Evolutionary conservation across 2,329 filamentous ascomycete genomes (phyloP).

Genomic region (Exserohilum turcica): DNA sequence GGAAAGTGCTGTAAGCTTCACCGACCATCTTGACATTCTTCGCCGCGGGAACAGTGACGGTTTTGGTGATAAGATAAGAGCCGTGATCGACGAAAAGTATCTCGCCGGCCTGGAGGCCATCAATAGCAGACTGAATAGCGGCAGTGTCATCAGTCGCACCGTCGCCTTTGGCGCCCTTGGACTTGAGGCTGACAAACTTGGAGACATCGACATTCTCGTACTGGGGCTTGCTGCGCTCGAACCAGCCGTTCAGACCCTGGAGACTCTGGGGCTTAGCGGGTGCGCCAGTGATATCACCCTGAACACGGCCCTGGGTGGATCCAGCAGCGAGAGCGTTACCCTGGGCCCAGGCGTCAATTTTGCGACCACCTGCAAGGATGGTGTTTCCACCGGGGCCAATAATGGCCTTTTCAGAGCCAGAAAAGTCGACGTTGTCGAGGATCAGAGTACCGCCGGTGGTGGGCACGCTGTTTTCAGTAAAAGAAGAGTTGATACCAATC

Average conservation of each 20-base stretch:
- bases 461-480: conserved; percentile 68
- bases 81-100: conserved; percentile 70
- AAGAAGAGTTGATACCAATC: conserved; percentile 78
- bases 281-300: conserved; percentile 56
- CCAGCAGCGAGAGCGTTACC: conserved; percentile 71
- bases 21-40: conserved; percentile 86
- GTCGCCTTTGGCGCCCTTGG: conserved; percentile 83
- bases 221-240: conserved; percentile 86
- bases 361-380: conserved; percentile 71
- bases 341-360: conserved; percentile 76
- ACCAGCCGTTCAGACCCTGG: conserved; percentile 70
- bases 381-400: conserved; percentile 60
- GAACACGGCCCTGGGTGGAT: conserved; percentile 56
- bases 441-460: conserved; percentile 80
- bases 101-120: conserved; percentile 66
- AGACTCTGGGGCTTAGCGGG: conserved; percentile 70
- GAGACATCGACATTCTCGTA: conserved; percentile 72
- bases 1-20: conserved; percentile 88
- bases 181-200: conserved; percentile 82
- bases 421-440: conserved; percentile 88
- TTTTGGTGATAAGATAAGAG: conserved; percentile 65
- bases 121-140: conserved; percentile 78
- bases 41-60: conserved; percentile 60
- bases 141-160: conserved; percentile 85
- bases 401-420: conserved; percentile 70